Percentiles rank a stretch among this genome's conserved stretches.
These are phyloP conservation scores for Amaranthus cruentus DNA, from an alignment of 148 eudicot genomes.

Conservation along the genomic window DNA sequence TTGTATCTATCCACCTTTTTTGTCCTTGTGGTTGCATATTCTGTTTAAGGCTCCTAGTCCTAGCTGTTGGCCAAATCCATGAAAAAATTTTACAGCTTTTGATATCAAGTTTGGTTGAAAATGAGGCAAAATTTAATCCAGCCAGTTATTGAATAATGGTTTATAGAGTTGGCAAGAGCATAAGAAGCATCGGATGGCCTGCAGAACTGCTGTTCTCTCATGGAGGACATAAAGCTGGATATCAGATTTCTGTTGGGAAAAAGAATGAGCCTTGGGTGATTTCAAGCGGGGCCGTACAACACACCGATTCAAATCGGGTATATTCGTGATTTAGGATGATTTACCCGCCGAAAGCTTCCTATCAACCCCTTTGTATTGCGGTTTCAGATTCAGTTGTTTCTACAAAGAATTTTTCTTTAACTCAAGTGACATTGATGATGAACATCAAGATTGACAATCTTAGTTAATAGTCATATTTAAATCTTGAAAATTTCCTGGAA, in stretches of 20 bases:
- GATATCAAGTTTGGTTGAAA: not conserved
- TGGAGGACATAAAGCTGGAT: slow-evolving; percentile 91
- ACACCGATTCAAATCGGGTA: slow-evolving; percentile 68
- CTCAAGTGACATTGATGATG: not conserved
- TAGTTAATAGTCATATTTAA: too few species aligned
- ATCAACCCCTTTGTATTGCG: not conserved
- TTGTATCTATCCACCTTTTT: too few species aligned
- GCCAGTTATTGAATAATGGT: not conserved
- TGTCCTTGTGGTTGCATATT: too few species aligned
- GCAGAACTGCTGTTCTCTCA: slow-evolving; percentile 95
- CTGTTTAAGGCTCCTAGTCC: too few species aligned
- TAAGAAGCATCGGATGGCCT: slow-evolving; percentile 95
- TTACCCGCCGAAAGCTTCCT: slow-evolving; percentile 17
- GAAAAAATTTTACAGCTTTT: too few species aligned
- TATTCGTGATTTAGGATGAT: slow-evolving; percentile 69
- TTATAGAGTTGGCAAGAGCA: slow-evolving; percentile 91
- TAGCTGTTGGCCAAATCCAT: too few species aligned
- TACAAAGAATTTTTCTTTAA: not conserved
- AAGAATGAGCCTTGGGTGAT: slow-evolving; percentile 78
- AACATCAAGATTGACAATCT: too few species aligned
- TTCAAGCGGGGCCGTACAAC: slow-evolving; percentile 89
- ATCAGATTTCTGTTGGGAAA: slow-evolving; percentile 99
- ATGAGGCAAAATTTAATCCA: not conserved
- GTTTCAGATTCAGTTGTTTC: not conserved
- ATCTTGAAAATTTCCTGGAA: too few species aligned